phyloP scores from a whole-genome alignment of 2,329 filamentous ascomycete species.

The Orbilia blumenaviensis region DNA sequence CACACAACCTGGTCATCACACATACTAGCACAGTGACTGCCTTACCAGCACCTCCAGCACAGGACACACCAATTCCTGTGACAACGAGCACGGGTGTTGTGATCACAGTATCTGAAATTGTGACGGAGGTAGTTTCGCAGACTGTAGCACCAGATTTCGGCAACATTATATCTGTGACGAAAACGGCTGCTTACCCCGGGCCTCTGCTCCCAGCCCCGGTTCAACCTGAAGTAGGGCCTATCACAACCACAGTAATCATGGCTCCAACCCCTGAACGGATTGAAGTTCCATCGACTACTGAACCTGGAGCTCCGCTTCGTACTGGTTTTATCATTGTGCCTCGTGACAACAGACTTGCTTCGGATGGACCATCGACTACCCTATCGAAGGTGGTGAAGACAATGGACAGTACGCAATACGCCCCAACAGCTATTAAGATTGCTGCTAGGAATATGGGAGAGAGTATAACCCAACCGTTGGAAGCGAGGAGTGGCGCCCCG shows the following conservation, averaged over 20 bases:
- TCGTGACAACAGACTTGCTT: not conserved
- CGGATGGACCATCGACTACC: conserved; percentile 9
- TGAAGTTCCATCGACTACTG: not conserved
- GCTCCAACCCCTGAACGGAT: conserved; percentile 11
- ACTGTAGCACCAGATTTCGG: conserved; percentile 23
- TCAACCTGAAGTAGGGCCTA: not conserved
- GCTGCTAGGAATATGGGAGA: not conserved
- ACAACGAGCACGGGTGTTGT: conserved; percentile 16
- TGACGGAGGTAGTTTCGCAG: not conserved
- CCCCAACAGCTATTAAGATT: not conserved
- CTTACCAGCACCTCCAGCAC: not conserved
- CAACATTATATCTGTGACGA: conserved; percentile 28
- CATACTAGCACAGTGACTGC: conserved; percentile 2
- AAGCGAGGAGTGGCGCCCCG: conserved; percentile 12
- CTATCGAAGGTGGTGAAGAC: conserved; percentile 1
- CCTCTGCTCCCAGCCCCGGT: conserved; percentile 25
- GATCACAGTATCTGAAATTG: conserved; percentile 39
- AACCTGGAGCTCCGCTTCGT: not conserved
- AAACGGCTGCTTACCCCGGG: conserved; percentile 18
- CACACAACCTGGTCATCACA: not conserved
- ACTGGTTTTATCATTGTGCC: conserved; percentile 24
- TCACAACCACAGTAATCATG: conserved; percentile 23
- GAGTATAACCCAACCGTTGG: not conserved
- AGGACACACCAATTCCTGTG: conserved; percentile 5
- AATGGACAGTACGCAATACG: not conserved